phyloP scores from a whole-genome alignment of 441 rosid genomes.

The Populus tomentosa region DNA sequence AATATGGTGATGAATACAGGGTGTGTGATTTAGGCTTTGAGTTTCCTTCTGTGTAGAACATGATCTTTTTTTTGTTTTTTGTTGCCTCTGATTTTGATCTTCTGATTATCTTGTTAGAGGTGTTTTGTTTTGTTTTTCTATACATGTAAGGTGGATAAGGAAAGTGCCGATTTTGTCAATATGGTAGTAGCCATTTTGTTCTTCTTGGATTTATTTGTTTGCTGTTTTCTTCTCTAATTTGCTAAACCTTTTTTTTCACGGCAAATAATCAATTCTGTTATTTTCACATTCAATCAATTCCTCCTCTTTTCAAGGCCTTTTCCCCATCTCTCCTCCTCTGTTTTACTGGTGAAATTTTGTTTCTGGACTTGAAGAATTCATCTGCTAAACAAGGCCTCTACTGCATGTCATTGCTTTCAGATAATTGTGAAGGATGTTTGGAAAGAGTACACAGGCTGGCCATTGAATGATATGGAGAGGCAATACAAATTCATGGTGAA shows the following conservation, averaged over 20 bases:
- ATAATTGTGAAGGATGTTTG: conserved; percentile 88
- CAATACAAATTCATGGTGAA: conserved; percentile 95
- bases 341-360: not conserved
- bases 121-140: not conserved
- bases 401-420: conserved; percentile 24
- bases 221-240: no score
- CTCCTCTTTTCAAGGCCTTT: not conserved
- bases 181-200: not conserved
- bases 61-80: not conserved
- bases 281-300: not conserved
- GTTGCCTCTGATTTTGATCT: not conserved
- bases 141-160: not conserved
- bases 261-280: not conserved
- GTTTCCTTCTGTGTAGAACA: no score
- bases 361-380: not conserved
- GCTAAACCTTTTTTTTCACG: no score
- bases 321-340: not conserved
- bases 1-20: no score
- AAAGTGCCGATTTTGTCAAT: not conserved
- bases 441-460: conserved; percentile 98
- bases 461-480: conserved; percentile 88
- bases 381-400: not conserved
- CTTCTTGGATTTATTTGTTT: conserved; percentile 5
- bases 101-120: not conserved
- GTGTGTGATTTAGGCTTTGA: no score